phyloP scores from a whole-genome alignment of 257 asterid genomes.

The Echites panduratus region DNA sequence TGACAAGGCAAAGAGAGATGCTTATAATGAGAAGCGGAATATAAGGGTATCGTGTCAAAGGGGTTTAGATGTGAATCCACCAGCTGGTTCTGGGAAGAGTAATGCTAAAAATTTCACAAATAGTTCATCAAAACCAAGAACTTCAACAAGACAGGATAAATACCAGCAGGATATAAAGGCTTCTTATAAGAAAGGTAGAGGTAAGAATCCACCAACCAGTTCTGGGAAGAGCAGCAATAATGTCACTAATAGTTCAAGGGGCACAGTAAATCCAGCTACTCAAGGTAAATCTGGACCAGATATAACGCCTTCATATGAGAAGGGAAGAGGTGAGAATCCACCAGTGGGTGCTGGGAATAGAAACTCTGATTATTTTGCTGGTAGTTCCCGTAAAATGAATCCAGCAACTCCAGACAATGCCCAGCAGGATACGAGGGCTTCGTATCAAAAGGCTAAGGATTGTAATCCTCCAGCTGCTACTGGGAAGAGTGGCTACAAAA shows the following conservation, averaged over 20 bases:
- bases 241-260: conserved; percentile 19
- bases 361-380: conserved; percentile 7
- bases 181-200: conserved; percentile 11
- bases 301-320: conserved; percentile 13
- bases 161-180: conserved; percentile 9
- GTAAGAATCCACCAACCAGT: conserved; percentile 13
- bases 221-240: conserved; percentile 8
- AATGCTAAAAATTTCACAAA: conserved; percentile 9
- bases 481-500: conserved; percentile 11
- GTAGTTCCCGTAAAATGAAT: conserved; percentile 18
- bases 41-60: conserved; percentile 16
- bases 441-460: conserved; percentile 13
- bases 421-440: conserved; percentile 19
- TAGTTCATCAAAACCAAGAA: conserved; percentile 21
- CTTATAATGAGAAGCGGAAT: conserved; percentile 32
- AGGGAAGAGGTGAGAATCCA: conserved; percentile 15
- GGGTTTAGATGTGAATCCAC: conserved; percentile 13
- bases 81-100: conserved; percentile 12
- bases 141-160: conserved; percentile 5
- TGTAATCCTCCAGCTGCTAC: conserved; percentile 13
- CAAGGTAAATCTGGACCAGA: conserved; percentile 16
- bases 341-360: conserved; percentile 10
- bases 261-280: conserved; percentile 10
- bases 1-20: conserved; percentile 35
- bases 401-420: conserved; percentile 10